Evolutionary conservation across 805 yeast species (phyloP).

Genomic region (Vanderwaltozyma yarrowii): DNA sequence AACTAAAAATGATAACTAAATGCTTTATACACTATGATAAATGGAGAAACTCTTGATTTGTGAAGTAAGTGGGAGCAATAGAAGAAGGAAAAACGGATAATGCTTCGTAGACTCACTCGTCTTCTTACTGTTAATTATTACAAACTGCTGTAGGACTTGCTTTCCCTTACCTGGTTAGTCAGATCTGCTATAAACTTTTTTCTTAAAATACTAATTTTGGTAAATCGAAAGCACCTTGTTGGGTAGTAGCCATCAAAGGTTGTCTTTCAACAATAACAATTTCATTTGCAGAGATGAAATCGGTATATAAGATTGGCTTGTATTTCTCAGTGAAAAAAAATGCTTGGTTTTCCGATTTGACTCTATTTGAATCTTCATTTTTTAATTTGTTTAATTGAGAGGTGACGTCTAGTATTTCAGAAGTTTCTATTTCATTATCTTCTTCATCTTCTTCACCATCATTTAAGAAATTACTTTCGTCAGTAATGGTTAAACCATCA

Average conservation of each 20-base stretch:
- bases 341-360: slow-evolving; percentile 30
- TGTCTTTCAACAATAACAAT: slow-evolving; percentile 74
- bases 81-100: too few relatives aligned
- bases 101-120: too few relatives aligned
- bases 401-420: slow-evolving; percentile 6
- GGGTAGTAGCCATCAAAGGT: slow-evolving; percentile 39
- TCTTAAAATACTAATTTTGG: slow-evolving; percentile 41
- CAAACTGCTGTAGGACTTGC: too few relatives aligned
- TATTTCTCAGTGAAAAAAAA: slow-evolving; percentile 74
- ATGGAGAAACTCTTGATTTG: too few relatives aligned
- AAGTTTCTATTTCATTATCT: slow-evolving; percentile 20
- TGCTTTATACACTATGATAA: too few relatives aligned
- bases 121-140: too few relatives aligned
- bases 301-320: slow-evolving; percentile 58
- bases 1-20: too few relatives aligned
- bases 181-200: too few relatives aligned
- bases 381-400: slow-evolving; percentile 8
- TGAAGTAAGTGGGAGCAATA: too few relatives aligned
- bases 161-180: too few relatives aligned
- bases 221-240: slow-evolving; percentile 54
- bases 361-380: slow-evolving; percentile 16
- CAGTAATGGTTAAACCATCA: slow-evolving; percentile 35
- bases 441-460: slow-evolving; percentile 27
- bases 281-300: slow-evolving; percentile 42
- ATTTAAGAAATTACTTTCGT: slow-evolving; percentile 30